Base-by-base conservation (phyloP, 2,329 filamentous ascomycete species). In the Juglanconis juglandina region DNA sequence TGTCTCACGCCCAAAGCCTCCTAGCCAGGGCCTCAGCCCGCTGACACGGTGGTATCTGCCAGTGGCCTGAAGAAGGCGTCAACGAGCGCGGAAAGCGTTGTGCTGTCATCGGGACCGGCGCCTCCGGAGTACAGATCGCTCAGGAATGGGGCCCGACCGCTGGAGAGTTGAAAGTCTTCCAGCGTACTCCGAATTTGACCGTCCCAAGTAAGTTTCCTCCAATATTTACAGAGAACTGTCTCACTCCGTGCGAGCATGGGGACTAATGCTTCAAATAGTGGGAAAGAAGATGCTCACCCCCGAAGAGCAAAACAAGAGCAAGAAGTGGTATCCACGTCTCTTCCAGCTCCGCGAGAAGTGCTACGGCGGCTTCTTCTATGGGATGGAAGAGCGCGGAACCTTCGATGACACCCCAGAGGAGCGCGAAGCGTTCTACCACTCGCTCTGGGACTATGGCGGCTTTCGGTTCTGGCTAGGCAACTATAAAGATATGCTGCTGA, bases 131-230 rank as follows among this genome's bases (percentile, higher is more conserved):
- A 1, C 86, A 89, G 65, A 81, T 87, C 48, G 79, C 81, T 0
- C 86, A 90, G 64, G 84, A 83, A 54, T 82, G 81, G 70, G 82
- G 79, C 3, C 80, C 81, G 2, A 69, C 76, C 13, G 83, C 79
- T 0, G 77, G 75, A 5, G 71, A 80, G 1, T 64, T 89, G 35
- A 78, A 73, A 2, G 83, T 89, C 41, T 88, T 88, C 69, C 85
- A 89, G 66, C 79, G 87, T 9, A 89, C 85, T 0, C 87, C 87
- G 0, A 89, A 89, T 62, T 73, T 87, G 8, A 84, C 83, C 0
- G 66, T 89, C 0, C 86, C 86, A 9, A 42, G 39, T 42, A 13
- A 42, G 39, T 42, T 4, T 1, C 39, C n/a, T 42, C 10, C 35
- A 39, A 39, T 7, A 39, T 39, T 8, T 3, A 39, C 8, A 39